These are phyloP conservation scores for Byssochlamys sp. DNA, from an alignment of 2,329 filamentous ascomycete species.

Conservation along the genomic window DNA sequence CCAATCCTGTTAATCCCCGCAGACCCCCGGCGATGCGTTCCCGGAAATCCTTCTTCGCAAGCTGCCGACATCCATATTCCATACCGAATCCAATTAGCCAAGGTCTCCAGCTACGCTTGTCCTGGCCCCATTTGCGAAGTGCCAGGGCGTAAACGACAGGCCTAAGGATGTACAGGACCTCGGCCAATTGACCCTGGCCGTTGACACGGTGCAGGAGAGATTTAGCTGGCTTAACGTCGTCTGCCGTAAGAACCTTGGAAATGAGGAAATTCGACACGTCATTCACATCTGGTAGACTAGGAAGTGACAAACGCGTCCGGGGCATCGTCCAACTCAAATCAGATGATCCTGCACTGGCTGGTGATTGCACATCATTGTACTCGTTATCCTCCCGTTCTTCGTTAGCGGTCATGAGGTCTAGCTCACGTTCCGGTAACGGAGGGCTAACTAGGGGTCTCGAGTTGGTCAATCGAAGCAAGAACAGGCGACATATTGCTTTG, in stretches of 20 bases:
- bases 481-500: conserved; percentile 73
- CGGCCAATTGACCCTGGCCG: conserved; percentile 71
- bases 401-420: conserved; percentile 54
- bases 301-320: conserved; percentile 77
- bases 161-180: conserved; percentile 82
- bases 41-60: conserved; percentile 59
- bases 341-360: conserved; percentile 31
- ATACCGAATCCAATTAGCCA: conserved; percentile 80
- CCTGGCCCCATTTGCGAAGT: conserved; percentile 61
- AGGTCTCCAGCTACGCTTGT: conserved; percentile 77
- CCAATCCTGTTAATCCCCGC: conserved; percentile 68
- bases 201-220: conserved; percentile 66
- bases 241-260: conserved; percentile 80
- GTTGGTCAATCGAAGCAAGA: conserved; percentile 73
- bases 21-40: conserved; percentile 59
- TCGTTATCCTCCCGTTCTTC: conserved; percentile 44
- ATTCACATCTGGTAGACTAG: conserved; percentile 66
- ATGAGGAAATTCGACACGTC: conserved; percentile 83
- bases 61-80: conserved; percentile 80
- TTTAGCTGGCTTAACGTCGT: conserved; percentile 89
- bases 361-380: conserved; percentile 40
- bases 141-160: conserved; percentile 79
- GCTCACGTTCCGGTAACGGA: conserved; percentile 74
- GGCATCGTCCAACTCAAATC: conserved; percentile 74
- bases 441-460: conserved; percentile 74